phyloP scores from a whole-genome alignment of 306 rosid genomes.

The Cucurbita argyrosperma region DNA sequence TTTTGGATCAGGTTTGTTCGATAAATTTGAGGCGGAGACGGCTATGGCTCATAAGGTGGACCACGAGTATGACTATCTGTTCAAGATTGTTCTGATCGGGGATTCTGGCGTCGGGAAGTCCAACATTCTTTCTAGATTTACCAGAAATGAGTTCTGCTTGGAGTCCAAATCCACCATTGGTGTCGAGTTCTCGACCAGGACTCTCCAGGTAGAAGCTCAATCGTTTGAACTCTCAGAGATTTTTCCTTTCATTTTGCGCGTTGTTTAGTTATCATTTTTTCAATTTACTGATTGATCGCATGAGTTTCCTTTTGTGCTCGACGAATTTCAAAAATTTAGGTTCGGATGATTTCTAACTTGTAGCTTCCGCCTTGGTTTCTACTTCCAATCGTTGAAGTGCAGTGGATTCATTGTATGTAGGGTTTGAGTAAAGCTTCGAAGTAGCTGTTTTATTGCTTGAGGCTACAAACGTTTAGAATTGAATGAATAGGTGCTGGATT shows the following conservation, averaged over 20 bases:
- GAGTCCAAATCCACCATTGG: slow-evolving; percentile 97
- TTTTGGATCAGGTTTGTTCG: slow-evolving; percentile 19
- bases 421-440: neutral
- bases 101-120: slow-evolving; percentile 98
- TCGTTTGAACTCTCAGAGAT: neutral
- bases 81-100: slow-evolving; percentile 96
- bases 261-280: neutral
- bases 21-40: slow-evolving; percentile 22
- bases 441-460: neutral
- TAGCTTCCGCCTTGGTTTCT: neutral
- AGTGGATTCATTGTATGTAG: neutral
- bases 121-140: slow-evolving; percentile 90
- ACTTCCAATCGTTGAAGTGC: neutral
- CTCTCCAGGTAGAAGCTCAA: slow-evolving; percentile 58
- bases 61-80: slow-evolving; percentile 89
- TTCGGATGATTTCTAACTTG: neutral
- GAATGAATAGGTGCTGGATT: neutral
- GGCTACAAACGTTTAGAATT: neutral
- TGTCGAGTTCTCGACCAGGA: slow-evolving; percentile 90
- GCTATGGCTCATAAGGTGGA: slow-evolving; percentile 85
- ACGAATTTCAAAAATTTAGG: neutral
- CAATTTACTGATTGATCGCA: neutral
- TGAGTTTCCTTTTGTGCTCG: neutral
- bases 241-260: too few relatives aligned
- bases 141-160: slow-evolving; percentile 94